Evolutionary conservation across 805 yeast genomes (phyloP).

Genomic region (Candida germanica): DNA sequence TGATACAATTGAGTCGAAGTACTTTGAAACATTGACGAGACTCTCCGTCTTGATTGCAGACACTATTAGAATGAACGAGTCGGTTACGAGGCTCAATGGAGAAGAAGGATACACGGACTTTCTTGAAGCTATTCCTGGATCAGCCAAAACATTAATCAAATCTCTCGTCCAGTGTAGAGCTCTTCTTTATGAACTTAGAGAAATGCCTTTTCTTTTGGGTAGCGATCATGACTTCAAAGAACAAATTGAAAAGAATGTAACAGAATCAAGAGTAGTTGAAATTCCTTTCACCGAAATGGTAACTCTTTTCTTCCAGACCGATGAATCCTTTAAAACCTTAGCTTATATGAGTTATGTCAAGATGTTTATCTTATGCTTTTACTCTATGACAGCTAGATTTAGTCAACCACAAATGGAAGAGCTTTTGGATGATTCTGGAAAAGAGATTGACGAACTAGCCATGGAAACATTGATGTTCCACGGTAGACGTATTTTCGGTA

Average conservation of each 20-base stretch:
- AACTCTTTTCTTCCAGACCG: slow-evolving; percentile 41
- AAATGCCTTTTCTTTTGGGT: slow-evolving; percentile 12
- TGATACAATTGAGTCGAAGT: slow-evolving; percentile 9
- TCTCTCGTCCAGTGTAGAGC: slow-evolving; percentile 43
- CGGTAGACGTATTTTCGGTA: slow-evolving; percentile 8
- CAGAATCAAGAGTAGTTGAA: slow-evolving; percentile 19
- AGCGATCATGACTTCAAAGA: slow-evolving; percentile 5
- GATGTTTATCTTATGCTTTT: slow-evolving; percentile 21
- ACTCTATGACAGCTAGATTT: slow-evolving; percentile 17
- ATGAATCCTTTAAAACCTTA: slow-evolving; percentile 40
- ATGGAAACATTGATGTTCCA: slow-evolving; percentile 5
- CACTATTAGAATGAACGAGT: slow-evolving; percentile 57
- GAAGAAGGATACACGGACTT: slow-evolving; percentile 20
- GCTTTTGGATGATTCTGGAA: slow-evolving; percentile 1
- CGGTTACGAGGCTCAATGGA: slow-evolving; percentile 52
- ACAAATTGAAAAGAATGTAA: slow-evolving; percentile 25
- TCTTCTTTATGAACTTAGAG: slow-evolving; percentile 12
- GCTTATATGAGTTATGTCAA: slow-evolving; percentile 30
- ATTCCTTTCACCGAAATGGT: slow-evolving; percentile 40
- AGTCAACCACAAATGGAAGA: background rate
- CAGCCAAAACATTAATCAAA: slow-evolving; percentile 31
- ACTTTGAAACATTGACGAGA: slow-evolving; percentile 17
- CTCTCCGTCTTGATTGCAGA: slow-evolving; percentile 37
- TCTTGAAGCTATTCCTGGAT: slow-evolving; percentile 23
- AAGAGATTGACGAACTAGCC: background rate